Base-by-base conservation (phyloP, 768 basidiomycete genomes). In the Kwoniella dendrophila region DNA sequence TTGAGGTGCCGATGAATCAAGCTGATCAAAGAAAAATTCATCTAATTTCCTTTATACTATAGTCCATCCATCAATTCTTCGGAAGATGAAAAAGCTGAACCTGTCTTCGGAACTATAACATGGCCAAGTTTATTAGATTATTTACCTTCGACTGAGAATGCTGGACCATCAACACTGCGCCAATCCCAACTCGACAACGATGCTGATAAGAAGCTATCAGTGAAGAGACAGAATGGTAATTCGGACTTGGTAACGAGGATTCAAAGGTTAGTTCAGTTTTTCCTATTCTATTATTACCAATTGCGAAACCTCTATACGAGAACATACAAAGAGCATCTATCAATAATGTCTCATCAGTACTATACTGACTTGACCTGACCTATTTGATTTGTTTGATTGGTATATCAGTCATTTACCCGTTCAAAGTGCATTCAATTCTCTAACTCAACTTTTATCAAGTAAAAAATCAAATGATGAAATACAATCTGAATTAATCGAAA, bases 401-500 rank as follows among this genome's bases (percentile, higher is more conserved):
- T n/a, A n/a, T n/a, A n/a, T n/a, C n/a, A 74, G 72, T 20, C 75
- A 76, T n/a, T 62, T 76, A 0, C 55, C 70, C 10, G 48, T 63
- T 18, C n/a, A 67, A 1, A 69, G 66, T 10, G 58, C 69, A 11
- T 68, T 62, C 45, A 62, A 36, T 22, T 59, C 67, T 3, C 64
- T 78, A 4, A 60, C 69, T 5, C 24, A 52, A 11, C 64, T 78
- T 16, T 59, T 79, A 4, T 45, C 44, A 12, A 64, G 66, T 0
- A 26, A 43, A 0, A 61, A 71, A 0, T 63, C 66, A 20, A 83
- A 88, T 66, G 90, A 92, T 30, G 85, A 84, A 22, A 88, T 96
- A 30, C 89, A 90, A 27, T 85, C 81, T 27, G 88, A 90, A 67
- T 76, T 97, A 10, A 85, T 84, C 7, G 93, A 96, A 62, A 80